phyloP scores from a whole-genome alignment of 345 rosid species.

The Populus tremula region DNA sequence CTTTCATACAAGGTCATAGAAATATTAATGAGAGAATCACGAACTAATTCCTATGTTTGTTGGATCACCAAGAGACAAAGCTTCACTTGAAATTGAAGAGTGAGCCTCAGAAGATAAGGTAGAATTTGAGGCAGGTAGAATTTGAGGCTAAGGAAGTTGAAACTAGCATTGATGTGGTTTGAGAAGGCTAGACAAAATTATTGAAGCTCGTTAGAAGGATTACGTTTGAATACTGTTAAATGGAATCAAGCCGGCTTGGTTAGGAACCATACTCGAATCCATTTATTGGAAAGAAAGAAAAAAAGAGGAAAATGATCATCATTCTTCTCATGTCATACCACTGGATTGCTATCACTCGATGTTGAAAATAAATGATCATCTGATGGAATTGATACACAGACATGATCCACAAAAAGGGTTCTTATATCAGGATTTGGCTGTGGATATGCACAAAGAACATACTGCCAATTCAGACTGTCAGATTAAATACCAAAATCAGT shows the following conservation, averaged over 20 bases:
- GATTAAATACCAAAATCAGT: constrained; percentile 12
- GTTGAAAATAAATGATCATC: constrained; percentile 11
- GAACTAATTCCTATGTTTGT: constrained; percentile 16
- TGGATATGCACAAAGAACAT: constrained; percentile 36
- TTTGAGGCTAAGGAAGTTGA: constrained; percentile 16
- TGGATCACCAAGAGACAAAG: constrained; percentile 10
- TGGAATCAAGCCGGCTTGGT: neutral
- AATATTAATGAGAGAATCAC: neutral
- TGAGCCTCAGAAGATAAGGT: constrained; percentile 19
- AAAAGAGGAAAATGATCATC: neutral
- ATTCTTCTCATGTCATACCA: constrained; percentile 19
- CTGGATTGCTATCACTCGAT: constrained; percentile 16
- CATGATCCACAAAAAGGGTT: constrained; percentile 50
- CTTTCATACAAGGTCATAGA: neutral
- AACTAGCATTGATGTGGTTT: constrained; percentile 20
- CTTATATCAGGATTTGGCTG: constrained; percentile 36
- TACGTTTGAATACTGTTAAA: neutral
- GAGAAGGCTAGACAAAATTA: constrained; percentile 28
- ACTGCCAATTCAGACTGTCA: constrained; percentile 63
- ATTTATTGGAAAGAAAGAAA: neutral
- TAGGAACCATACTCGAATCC: neutral
- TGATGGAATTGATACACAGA: constrained; percentile 23
- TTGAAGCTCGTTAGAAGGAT: neutral
- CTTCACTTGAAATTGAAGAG: constrained; percentile 19
- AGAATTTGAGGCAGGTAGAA: constrained; percentile 23